Conservation (phyloP, 2,329 filamentous ascomycete species). For the Chaetomiaceae sp. region DNA sequence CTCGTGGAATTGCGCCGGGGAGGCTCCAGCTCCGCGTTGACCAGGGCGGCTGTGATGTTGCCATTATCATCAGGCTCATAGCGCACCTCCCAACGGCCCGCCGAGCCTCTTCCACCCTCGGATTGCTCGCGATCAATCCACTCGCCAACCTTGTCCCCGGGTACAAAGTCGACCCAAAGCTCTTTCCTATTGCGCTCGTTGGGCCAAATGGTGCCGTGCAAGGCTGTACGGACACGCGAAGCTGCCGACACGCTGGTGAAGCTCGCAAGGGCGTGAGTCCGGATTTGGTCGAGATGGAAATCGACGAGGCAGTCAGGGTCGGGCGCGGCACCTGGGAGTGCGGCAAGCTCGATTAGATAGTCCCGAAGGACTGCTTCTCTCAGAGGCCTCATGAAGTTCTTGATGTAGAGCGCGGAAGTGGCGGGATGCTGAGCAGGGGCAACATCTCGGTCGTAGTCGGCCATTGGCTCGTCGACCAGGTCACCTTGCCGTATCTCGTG, state of each 20-base stretch:
- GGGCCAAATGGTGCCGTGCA: constrained; percentile 82
- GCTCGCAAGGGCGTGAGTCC: constrained; percentile 78
- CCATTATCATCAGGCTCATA: constrained; percentile 58
- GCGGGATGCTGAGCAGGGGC: constrained; percentile 63
- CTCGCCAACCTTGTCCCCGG: constrained; percentile 62
- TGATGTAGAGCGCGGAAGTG: constrained; percentile 79
- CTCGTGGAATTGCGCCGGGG: constrained; percentile 19
- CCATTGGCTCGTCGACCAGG: constrained; percentile 1
- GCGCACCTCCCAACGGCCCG: constrained; percentile 63
- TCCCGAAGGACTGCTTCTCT: constrained; percentile 61
- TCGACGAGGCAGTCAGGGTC: constrained; percentile 54
- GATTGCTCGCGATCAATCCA: constrained; percentile 71
- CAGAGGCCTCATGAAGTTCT: constrained; percentile 83
- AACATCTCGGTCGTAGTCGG: constrained; percentile 26
- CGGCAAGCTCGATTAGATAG: constrained; percentile 66
- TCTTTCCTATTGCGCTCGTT: constrained; percentile 78
- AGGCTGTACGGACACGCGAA: constrained; percentile 64
- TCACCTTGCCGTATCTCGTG: background rate
- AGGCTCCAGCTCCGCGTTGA: constrained; percentile 39
- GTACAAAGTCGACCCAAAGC: constrained; percentile 86
- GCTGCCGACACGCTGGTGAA: constrained; percentile 68
- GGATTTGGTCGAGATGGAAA: constrained; percentile 79
- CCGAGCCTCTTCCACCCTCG: constrained; percentile 35
- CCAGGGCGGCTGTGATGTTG: constrained; percentile 50
- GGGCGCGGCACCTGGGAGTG: constrained; percentile 46